These are phyloP conservation scores for Globisporangium echinulatum DNA, from an alignment of 352 stramenopile genomes.

Conservation along the genomic window DNA sequence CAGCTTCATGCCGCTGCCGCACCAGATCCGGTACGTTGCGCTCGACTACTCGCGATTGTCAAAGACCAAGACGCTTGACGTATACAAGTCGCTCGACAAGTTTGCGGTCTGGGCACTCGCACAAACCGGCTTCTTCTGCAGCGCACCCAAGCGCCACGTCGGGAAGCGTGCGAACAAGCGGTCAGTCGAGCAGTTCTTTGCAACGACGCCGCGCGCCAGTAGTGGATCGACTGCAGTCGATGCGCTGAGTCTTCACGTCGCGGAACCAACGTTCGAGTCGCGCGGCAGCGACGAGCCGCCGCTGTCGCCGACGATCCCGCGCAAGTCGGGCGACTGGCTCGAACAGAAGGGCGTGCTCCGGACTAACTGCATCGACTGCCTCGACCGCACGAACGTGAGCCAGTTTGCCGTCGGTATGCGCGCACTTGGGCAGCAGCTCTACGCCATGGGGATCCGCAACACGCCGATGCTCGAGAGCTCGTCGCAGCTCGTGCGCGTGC, in stretches of 20 bases:
- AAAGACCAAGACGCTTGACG: conserved; percentile 94
- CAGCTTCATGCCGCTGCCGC: conserved; percentile 81
- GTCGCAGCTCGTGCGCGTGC: conserved; percentile 91
- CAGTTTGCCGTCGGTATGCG: conserved; percentile 85
- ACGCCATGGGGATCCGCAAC: conserved; percentile 95
- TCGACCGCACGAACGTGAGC: conserved; percentile 84
- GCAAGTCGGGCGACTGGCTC: conserved; percentile 84
- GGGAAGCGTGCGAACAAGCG: conserved; percentile 52
- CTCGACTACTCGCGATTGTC: conserved; percentile 93
- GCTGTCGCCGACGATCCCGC: conserved; percentile 60
- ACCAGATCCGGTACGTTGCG: conserved; percentile 96
- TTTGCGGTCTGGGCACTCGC: conserved; percentile 94
- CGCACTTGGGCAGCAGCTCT: conserved; percentile 94
- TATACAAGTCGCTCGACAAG: conserved; percentile 91
- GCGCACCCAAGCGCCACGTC: conserved; percentile 75
- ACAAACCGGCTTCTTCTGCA: conserved; percentile 98
- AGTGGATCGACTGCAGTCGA: background rate
- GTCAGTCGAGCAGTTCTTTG: conserved; percentile 39
- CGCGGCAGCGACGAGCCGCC: conserved; percentile 16
- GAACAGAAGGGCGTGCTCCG: conserved; percentile 97
- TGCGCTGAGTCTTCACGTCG: background rate
- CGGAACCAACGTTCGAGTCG: background rate
- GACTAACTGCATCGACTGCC: conserved; percentile 99
- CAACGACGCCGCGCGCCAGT: conserved; percentile 7
- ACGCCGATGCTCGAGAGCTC: conserved; percentile 74